phyloP scores from a whole-genome alignment of 176 grass and related monocot species.

The Aechmea fasciata region DNA sequence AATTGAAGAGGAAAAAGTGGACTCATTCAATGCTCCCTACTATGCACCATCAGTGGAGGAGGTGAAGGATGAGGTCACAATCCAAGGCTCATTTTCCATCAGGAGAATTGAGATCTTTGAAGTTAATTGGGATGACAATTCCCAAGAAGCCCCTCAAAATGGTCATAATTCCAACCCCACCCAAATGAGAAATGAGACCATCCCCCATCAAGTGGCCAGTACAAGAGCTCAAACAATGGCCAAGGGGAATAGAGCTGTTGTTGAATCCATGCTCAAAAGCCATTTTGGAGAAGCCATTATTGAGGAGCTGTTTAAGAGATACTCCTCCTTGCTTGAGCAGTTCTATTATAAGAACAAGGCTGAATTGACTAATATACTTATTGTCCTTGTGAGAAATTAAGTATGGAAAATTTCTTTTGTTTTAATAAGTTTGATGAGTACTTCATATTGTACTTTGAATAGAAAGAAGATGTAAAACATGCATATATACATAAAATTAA shows the following conservation, averaged over 20 bases:
- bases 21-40: conserved; percentile 38
- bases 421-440: too few species aligned
- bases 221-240: conserved; percentile 17
- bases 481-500: too few species aligned
- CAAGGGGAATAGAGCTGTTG: conserved; percentile 16
- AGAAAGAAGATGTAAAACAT: too few species aligned
- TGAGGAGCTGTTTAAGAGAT: conserved; percentile 34
- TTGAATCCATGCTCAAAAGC: conserved; percentile 39
- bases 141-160: not conserved
- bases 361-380: conserved; percentile 36
- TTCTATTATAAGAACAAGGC: conserved; percentile 25
- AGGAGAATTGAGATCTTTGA: conserved; percentile 32
- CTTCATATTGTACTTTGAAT: too few species aligned
- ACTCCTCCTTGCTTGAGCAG: conserved; percentile 18
- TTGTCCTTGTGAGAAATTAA: conserved; percentile 28
- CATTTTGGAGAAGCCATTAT: conserved; percentile 40
- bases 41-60: conserved; percentile 42
- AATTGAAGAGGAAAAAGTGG: conserved; percentile 33
- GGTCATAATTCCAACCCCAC: not conserved
- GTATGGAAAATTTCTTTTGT: not conserved
- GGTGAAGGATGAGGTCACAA: conserved; percentile 20
- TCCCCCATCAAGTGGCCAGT: too few species aligned
- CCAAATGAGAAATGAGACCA: not conserved
- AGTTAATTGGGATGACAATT: conserved; percentile 14
- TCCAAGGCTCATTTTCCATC: conserved; percentile 40